Conservation (phyloP, 345 rosid species). For the Syzygium aqueum region DNA sequence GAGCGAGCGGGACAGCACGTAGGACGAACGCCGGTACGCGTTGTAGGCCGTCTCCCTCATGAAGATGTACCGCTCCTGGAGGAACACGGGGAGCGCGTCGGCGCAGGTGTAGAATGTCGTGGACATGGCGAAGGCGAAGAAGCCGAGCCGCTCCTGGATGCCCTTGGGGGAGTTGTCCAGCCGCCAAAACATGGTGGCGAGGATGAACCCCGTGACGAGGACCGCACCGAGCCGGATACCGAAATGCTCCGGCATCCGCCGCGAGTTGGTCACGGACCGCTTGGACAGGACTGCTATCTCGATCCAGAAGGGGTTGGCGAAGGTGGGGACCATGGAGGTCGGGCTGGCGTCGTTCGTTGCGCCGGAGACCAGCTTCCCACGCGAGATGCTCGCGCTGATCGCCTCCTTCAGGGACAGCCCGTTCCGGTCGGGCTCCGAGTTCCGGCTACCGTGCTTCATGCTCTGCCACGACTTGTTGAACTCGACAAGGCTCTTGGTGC, state of each 20-base stretch:
- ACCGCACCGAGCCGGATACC: conserved; percentile 74
- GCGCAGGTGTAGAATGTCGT: conserved; percentile 97
- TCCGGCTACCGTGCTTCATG: conserved; percentile 34
- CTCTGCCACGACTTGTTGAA: conserved; percentile 75
- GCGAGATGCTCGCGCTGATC: conserved; percentile 74
- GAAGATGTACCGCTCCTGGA: conserved; percentile 94
- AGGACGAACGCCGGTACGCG: conserved; percentile 84
- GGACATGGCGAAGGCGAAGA: conserved; percentile 95
- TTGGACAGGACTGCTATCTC: conserved; percentile 71
- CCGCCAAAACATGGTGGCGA: conserved; percentile 86
- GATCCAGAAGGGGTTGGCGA: conserved; percentile 76
- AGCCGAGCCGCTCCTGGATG: conserved; percentile 75
- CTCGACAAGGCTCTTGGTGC: conserved; percentile 66
- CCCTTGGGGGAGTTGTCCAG: conserved; percentile 89
- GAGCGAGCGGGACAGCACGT: conserved; percentile 70
- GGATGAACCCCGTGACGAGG: conserved; percentile 74
- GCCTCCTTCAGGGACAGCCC: conserved; percentile 82
- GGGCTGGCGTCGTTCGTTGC: conserved; percentile 17
- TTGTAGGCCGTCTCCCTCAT: conserved; percentile 93
- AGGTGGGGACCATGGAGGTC: conserved; percentile 60
- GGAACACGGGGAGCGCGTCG: conserved; percentile 86
- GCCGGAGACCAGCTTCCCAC: conserved; percentile 83
- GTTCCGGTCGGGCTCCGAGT: conserved; percentile 15
- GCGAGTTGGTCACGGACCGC: conserved; percentile 54
- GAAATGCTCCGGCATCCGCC: conserved; percentile 74